Evolutionary conservation across 2,329 filamentous ascomycete species (phyloP).

Genomic region (Pezicula radicicola): DNA sequence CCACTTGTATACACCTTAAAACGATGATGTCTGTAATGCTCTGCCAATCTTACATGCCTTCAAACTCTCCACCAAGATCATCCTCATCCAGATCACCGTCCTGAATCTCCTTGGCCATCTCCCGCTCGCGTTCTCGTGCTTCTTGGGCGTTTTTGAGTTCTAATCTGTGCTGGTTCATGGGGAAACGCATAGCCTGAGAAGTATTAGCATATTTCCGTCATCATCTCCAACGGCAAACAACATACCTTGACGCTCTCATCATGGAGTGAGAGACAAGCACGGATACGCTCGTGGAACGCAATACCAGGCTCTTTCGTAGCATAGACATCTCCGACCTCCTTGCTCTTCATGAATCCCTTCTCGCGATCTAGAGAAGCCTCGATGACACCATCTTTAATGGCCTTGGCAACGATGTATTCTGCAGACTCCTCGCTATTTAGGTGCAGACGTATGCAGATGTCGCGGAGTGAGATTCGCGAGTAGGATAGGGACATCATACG

Average conservation of each 20-base stretch:
- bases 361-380: conserved; percentile 93
- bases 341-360: conserved; percentile 97
- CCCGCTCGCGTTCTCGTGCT: conserved; percentile 91
- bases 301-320: conserved; percentile 93
- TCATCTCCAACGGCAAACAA: conserved; percentile 6
- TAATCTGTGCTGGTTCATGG: conserved; percentile 97
- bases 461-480: conserved; percentile 91
- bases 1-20: conserved; percentile 16
- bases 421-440: conserved; percentile 95
- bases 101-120: conserved; percentile 98
- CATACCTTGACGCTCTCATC: conserved; percentile 96
- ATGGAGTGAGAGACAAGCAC: conserved; percentile 84
- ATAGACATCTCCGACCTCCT: conserved; percentile 93
- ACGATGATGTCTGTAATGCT: background rate
- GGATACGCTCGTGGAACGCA: conserved; percentile 95
- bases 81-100: conserved; percentile 97
- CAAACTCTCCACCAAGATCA: conserved; percentile 92
- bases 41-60: conserved; percentile 70
- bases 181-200: conserved; percentile 88
- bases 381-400: conserved; percentile 95
- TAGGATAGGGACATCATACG: conserved; percentile 99
- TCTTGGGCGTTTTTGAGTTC: conserved; percentile 98
- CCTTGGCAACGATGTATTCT: conserved; percentile 98
- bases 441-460: conserved; percentile 94
- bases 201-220: conserved; percentile 1